phyloP scores from a whole-genome alignment of 2,329 filamentous ascomycete species.

The Ascochyta clinopodiicola region DNA sequence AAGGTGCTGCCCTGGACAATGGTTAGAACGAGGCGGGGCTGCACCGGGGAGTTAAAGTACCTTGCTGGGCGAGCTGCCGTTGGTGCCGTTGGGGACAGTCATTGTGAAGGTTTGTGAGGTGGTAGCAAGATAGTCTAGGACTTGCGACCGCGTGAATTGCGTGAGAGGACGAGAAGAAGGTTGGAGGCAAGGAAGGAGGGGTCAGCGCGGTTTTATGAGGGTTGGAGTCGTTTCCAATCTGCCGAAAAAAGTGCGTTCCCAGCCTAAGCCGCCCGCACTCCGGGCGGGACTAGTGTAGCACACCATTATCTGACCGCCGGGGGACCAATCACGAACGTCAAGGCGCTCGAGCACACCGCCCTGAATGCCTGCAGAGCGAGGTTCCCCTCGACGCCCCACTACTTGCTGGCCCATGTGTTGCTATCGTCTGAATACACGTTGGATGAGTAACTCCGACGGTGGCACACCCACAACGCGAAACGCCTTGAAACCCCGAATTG shows the following conservation, averaged over 20 bases:
- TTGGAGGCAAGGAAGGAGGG: constrained; percentile 26
- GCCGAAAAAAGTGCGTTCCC: constrained; percentile 36
- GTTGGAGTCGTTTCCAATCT: constrained; percentile 27
- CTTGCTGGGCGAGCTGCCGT: constrained; percentile 30
- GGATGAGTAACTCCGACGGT: no score
- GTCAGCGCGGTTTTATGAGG: constrained; percentile 42
- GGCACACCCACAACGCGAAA: no score
- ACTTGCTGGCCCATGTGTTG: background rate
- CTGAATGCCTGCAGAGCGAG: constrained; percentile 17
- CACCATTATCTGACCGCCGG: constrained; percentile 14
- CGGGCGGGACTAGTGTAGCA: constrained; percentile 11
- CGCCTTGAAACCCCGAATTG: no score
- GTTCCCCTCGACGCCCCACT: constrained; percentile 21
- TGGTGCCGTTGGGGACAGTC: constrained; percentile 37
- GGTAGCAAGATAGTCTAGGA: constrained; percentile 44
- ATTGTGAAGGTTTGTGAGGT: constrained; percentile 23
- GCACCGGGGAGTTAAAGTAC: constrained; percentile 23
- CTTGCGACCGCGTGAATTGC: constrained; percentile 45
- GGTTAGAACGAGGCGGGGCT: constrained; percentile 23
- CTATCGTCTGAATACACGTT: no score
- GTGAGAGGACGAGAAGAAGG: constrained; percentile 31
- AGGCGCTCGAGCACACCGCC: constrained; percentile 7
- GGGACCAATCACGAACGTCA: constrained; percentile 23
- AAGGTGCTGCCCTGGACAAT: constrained; percentile 44
- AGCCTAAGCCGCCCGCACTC: constrained; percentile 13